phyloP scores from a whole-genome alignment of 1,139 yeast species.

The Scheffersomyces illinoinensis region DNA sequence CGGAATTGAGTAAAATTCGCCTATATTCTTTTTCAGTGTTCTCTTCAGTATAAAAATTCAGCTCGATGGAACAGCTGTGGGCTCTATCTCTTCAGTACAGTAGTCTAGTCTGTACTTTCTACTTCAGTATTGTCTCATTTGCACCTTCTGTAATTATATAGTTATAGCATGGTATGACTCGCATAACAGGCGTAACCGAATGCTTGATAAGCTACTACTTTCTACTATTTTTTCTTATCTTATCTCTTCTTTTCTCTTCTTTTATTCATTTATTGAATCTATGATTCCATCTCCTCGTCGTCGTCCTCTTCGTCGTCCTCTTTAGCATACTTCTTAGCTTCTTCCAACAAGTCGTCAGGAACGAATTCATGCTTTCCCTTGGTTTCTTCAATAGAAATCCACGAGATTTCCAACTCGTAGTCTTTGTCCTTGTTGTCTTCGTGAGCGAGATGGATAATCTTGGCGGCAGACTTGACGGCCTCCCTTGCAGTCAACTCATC shows the following conservation, averaged over 20 bases:
- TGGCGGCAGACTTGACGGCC: conserved; percentile 92
- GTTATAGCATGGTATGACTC: too few species aligned
- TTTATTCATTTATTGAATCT: conserved; percentile 5
- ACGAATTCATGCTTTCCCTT: conserved; percentile 79
- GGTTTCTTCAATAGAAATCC: conserved; percentile 76
- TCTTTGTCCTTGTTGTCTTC: conserved; percentile 98
- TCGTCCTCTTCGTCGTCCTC: conserved; percentile 74
- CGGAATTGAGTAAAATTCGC: neutral
- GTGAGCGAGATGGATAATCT: conserved; percentile 89
- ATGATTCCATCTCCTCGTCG: conserved; percentile 34
- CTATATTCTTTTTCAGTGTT: too few species aligned
- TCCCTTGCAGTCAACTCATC: conserved; percentile 70
- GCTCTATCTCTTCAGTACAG: neutral
- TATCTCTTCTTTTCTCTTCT: neutral
- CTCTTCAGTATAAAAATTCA: too few species aligned
- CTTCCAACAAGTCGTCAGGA: conserved; percentile 74
- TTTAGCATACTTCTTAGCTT: conserved; percentile 81
- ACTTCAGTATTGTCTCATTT: neutral
- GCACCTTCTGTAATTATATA: too few species aligned
- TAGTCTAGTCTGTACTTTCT: neutral
- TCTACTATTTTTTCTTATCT: neutral
- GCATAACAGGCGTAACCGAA: too few species aligned
- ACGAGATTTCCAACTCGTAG: conserved; percentile 89
- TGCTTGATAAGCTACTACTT: neutral
- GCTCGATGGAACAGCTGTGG: neutral